phyloP scores from a whole-genome alignment of 1,284 basidiomycete genomes.

The Lignosus rhinocerotis region DNA sequence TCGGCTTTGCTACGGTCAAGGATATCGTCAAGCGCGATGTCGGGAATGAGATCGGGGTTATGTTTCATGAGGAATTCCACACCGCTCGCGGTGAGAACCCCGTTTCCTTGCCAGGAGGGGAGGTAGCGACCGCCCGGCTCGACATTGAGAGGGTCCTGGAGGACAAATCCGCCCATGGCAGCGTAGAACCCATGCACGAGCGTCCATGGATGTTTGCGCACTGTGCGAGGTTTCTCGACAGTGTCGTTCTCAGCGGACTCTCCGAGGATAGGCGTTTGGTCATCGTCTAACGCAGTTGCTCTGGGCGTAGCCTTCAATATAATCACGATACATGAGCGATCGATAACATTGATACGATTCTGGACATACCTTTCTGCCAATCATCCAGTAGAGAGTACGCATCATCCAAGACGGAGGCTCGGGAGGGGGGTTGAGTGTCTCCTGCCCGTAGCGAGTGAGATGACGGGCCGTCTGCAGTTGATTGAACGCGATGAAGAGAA shows the following conservation, averaged over 20 bases:
- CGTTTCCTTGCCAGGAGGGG: background rate
- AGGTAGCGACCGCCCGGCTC: background rate
- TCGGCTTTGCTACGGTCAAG: constrained; percentile 28
- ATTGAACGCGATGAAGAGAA: background rate
- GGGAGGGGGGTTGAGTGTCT: background rate
- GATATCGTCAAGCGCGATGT: background rate
- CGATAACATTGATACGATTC: too few relatives aligned
- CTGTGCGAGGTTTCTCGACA: background rate
- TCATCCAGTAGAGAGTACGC: too few relatives aligned
- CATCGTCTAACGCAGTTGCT: too few relatives aligned
- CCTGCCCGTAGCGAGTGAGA: background rate
- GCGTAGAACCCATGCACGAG: background rate
- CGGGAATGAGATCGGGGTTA: background rate
- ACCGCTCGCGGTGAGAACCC: background rate
- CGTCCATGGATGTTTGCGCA: background rate
- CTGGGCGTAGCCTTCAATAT: too few relatives aligned
- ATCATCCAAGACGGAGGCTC: background rate
- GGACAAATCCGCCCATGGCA: background rate
- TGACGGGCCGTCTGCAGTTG: background rate
- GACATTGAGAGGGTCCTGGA: background rate
- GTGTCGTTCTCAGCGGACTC: background rate
- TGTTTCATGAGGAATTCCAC: background rate
- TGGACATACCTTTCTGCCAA: too few relatives aligned
- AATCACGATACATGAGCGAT: too few relatives aligned
- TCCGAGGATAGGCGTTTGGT: too few relatives aligned